These are phyloP conservation scores for Penicillium diatomitis DNA, from an alignment of 495 filamentous ascomycete genomes.

Conservation along the genomic window DNA sequence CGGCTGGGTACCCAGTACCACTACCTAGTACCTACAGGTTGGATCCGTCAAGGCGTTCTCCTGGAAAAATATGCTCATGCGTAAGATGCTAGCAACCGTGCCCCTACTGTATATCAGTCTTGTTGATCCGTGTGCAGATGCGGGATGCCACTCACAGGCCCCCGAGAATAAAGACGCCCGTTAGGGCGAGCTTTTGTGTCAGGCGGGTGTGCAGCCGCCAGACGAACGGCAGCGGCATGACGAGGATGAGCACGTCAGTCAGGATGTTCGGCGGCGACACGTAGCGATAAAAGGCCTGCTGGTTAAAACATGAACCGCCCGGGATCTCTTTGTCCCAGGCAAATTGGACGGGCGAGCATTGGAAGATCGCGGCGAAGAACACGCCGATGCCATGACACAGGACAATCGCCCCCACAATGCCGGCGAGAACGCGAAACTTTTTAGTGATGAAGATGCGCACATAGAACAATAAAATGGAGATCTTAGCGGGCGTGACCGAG, in stretches of 20 bases:
- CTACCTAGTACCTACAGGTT: too few species aligned
- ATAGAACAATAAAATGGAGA: slow-evolving; percentile 33
- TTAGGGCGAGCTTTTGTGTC: slow-evolving; percentile 19
- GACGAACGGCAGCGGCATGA: slow-evolving; percentile 36
- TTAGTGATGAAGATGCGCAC: slow-evolving; percentile 26
- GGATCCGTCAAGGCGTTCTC: too few species aligned
- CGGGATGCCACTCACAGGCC: slow-evolving; percentile 13
- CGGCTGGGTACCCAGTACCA: too few species aligned
- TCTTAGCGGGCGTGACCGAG: slow-evolving; percentile 10
- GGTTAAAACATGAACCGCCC: slow-evolving; percentile 20
- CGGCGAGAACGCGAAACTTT: slow-evolving; percentile 18
- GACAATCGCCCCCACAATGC: slow-evolving; percentile 22
- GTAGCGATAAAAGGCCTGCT: slow-evolving; percentile 20
- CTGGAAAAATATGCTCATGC: slow-evolving; percentile 1
- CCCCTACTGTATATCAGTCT: slow-evolving; percentile 3
- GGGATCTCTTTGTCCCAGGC: slow-evolving; percentile 16
- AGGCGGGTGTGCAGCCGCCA: slow-evolving; percentile 18
- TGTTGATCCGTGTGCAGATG: too few species aligned
- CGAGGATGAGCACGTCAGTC: slow-evolving; percentile 28
- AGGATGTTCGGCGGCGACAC: slow-evolving; percentile 24
- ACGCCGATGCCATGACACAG: slow-evolving; percentile 15
- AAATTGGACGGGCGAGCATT: slow-evolving; percentile 25
- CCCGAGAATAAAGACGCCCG: slow-evolving; percentile 18
- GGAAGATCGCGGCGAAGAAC: slow-evolving; percentile 21
- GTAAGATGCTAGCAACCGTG: slow-evolving; percentile 14